Conservation (phyloP, 2,329 filamentous ascomycete genomes). For the Monascus ruber region DNA sequence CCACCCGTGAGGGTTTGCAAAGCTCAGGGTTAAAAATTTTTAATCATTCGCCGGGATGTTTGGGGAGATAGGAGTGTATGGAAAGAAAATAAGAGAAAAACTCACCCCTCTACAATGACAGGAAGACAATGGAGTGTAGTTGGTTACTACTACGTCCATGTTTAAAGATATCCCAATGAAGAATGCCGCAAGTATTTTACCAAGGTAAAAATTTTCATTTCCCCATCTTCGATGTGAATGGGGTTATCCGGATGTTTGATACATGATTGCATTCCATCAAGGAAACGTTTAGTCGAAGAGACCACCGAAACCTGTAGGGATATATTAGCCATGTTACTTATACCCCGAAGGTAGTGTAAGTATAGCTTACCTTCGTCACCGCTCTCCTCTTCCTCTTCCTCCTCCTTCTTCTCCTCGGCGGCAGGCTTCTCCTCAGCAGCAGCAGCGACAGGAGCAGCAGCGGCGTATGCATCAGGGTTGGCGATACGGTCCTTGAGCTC, state of each 20-base stretch:
- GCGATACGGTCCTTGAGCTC: conserved; percentile 99
- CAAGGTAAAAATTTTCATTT: conserved; percentile 21
- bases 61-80: conserved; percentile 1
- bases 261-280: conserved; percentile 13
- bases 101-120: conserved; percentile 13
- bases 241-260: conserved; percentile 24
- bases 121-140: conserved; percentile 19
- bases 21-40: conserved; percentile 55
- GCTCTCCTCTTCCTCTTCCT: conserved; percentile 58
- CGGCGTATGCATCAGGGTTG: conserved; percentile 94
- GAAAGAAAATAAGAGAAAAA: conserved; percentile 5
- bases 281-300: conserved; percentile 54
- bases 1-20: conserved; percentile 21
- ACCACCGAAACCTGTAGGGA: conserved; percentile 56
- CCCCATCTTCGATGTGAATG: conserved; percentile 18
- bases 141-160: conserved; percentile 19
- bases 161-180: conserved; percentile 7
- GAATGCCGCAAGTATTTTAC: conserved; percentile 12
- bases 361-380: conserved; percentile 41
- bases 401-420: conserved; percentile 51
- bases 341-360: conserved; percentile 5
- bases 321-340: too few species aligned
- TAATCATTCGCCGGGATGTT: conserved; percentile 44
- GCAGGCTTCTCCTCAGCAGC: conserved; percentile 42
- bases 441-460: conserved; percentile 61